phyloP scores from a whole-genome alignment of 768 basidiomycete species.

The Cystofilobasidium capitatum region DNA sequence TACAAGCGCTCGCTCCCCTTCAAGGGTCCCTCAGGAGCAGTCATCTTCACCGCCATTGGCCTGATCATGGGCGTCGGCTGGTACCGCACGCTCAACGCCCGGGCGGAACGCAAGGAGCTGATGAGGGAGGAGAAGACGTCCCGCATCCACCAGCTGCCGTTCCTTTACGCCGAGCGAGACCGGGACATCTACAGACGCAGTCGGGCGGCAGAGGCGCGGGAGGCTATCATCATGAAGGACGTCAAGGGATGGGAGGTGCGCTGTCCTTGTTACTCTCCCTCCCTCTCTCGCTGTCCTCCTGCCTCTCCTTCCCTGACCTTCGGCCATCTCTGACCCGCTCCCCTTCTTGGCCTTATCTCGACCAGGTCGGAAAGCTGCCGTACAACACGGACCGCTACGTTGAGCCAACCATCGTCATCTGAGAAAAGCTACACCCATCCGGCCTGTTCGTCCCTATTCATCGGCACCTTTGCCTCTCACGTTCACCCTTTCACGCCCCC shows the following conservation, averaged over 20 bases:
- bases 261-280: background rate
- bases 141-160: constrained; percentile 82
- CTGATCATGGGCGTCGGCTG: constrained; percentile 83
- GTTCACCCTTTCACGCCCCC: background rate
- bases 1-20: constrained; percentile 94
- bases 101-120: background rate
- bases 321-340: too few species aligned
- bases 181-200: constrained; percentile 74
- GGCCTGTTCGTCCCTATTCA: background rate
- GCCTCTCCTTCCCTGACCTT: background rate
- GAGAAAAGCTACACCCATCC: too few species aligned
- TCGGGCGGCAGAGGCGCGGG: constrained; percentile 65
- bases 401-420: background rate
- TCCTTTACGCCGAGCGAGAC: constrained; percentile 87
- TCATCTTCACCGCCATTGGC: constrained; percentile 75
- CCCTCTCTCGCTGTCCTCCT: background rate
- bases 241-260: constrained; percentile 83
- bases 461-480: background rate
- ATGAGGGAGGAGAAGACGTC: constrained; percentile 65
- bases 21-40: constrained; percentile 56
- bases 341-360: too few species aligned
- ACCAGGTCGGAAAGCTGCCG: constrained; percentile 1
- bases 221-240: constrained; percentile 88
- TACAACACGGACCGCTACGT: constrained; percentile 1
- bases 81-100: constrained; percentile 48